A percentile compares a stretch with the other conserved stretches of the same genome.
Conservation (phyloP, 106 monocot species). For the Ottelia alismoides region DNA sequence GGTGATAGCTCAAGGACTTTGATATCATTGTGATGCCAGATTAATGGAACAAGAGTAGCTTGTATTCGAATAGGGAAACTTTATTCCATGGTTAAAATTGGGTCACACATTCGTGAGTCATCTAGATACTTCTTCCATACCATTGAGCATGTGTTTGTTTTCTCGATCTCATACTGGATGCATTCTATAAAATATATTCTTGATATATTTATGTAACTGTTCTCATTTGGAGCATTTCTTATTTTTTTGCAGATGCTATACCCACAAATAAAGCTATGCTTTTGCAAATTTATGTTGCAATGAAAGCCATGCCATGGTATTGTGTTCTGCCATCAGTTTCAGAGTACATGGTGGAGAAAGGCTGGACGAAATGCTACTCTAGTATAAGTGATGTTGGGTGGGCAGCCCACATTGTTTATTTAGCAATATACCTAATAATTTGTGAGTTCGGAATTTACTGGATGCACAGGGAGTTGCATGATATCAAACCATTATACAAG, state of each 20-base stretch:
- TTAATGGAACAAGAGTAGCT: no score
- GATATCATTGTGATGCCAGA: no score
- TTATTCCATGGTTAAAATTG: no score
- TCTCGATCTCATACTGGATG: no score
- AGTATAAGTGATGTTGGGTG: constrained; percentile 53
- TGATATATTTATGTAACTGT: no score
- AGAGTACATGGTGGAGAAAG: constrained; percentile 61
- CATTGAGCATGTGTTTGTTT: no score
- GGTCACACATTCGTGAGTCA: no score
- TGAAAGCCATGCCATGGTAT: constrained; percentile 83
- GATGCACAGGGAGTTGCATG: constrained; percentile 78
- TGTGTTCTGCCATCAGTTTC: constrained; percentile 52
- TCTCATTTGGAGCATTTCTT: no score
- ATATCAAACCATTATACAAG: constrained; percentile 91
- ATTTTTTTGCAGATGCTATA: constrained; percentile 44
- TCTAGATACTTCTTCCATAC: no score
- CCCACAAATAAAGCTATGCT: constrained; percentile 62
- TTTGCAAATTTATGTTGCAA: constrained; percentile 58
- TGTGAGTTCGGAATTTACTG: constrained; percentile 81
- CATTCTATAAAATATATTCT: no score
- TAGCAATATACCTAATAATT: constrained; percentile 30
- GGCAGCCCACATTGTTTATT: constrained; percentile 33
- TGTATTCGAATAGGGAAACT: no score
- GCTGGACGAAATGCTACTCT: constrained; percentile 65
- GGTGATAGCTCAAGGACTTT: no score